Evolutionary conservation across 78 protist genomes (phyloP).

Genomic region (Polysphondylium violaceum): DNA sequence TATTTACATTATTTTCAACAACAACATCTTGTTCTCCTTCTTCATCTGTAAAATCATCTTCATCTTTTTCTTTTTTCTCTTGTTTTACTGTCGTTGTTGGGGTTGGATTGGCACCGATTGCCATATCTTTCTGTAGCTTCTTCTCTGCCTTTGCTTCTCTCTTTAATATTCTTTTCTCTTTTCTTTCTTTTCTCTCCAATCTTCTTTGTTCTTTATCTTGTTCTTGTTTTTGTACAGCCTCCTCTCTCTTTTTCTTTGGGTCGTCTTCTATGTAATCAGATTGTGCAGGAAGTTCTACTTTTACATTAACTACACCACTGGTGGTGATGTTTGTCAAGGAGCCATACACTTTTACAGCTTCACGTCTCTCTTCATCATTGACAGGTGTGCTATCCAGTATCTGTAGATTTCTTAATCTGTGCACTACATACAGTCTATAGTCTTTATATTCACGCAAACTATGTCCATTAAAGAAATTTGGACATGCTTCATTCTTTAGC

Average conservation of each 20-base stretch:
- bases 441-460: constrained; percentile 60
- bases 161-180: constrained; percentile 1
- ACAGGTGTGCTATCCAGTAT: constrained; percentile 49
- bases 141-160: constrained; percentile 6
- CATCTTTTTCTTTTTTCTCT: not conserved
- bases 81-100: not conserved
- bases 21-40: constrained; percentile 12
- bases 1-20: too few relatives aligned
- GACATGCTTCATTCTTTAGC: constrained; percentile 85
- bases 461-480: constrained; percentile 80
- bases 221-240: not conserved
- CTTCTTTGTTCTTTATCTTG: not conserved
- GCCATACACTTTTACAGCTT: constrained; percentile 34
- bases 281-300: not conserved
- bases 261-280: constrained; percentile 26
- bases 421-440: constrained; percentile 51
- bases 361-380: constrained; percentile 38
- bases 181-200: constrained; percentile 21
- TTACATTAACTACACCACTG: not conserved
- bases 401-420: not conserved
- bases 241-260: constrained; percentile 54
- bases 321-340: not conserved
- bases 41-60: constrained; percentile 47
- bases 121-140: not conserved
- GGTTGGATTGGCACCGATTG: constrained; percentile 15